These are phyloP conservation scores for Filosporella fistucella DNA, from an alignment of 495 filamentous ascomycete species.

Conservation along the genomic window DNA sequence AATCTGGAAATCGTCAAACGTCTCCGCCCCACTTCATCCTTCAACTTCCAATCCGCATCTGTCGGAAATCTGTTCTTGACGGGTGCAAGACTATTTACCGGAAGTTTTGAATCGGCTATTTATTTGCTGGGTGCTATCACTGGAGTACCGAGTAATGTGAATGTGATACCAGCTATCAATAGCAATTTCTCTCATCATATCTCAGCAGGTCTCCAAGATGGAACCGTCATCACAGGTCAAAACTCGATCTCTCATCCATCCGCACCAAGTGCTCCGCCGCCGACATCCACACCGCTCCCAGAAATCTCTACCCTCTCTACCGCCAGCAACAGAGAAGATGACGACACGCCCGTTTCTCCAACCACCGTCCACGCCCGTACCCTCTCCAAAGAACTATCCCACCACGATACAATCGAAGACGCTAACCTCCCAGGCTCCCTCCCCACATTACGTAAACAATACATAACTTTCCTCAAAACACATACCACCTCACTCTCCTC, in stretches of 20 bases:
- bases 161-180: constrained; percentile 86
- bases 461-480: constrained; percentile 74
- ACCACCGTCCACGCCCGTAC: constrained; percentile 1
- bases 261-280: constrained; percentile 36
- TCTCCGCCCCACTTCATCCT: constrained; percentile 68
- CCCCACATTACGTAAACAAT: constrained; percentile 70
- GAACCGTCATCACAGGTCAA: constrained; percentile 80
- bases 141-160: constrained; percentile 65
- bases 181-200: constrained; percentile 94
- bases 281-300: background rate
- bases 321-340: background rate
- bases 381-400: constrained; percentile 24
- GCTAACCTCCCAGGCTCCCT: constrained; percentile 84
- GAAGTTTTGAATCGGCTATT: constrained; percentile 76
- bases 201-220: constrained; percentile 71
- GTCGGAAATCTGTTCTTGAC: constrained; percentile 96
- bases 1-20: constrained; percentile 92
- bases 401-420: constrained; percentile 62
- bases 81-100: constrained; percentile 74
- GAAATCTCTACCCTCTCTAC: background rate
- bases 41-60: constrained; percentile 83
- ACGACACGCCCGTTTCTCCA: background rate
- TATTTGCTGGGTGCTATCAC: constrained; percentile 81
- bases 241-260: constrained; percentile 86
- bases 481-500: constrained; percentile 63